phyloP scores from a whole-genome alignment of 1,284 basidiomycete species.

The Trametes polyzona region DNA sequence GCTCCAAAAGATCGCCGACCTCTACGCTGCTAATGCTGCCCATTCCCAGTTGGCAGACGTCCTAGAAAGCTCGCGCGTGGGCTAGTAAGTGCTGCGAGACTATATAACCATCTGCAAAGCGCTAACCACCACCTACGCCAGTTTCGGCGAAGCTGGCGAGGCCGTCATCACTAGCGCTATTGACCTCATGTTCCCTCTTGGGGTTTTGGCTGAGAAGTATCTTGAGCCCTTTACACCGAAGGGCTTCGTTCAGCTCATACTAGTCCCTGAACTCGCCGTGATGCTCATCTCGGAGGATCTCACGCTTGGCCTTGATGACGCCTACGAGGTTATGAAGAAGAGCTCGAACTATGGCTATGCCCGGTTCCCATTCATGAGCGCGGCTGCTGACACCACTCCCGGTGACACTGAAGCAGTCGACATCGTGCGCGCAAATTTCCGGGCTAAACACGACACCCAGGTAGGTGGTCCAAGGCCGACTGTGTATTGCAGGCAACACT shows the following conservation, averaged over 20 bases:
- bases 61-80: background rate
- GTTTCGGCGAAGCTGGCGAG: background rate
- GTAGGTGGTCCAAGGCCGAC: too few species aligned
- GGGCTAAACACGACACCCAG: too few species aligned
- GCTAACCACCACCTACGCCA: too few species aligned
- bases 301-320: background rate
- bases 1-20: background rate
- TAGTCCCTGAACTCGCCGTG: background rate
- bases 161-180: background rate
- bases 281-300: background rate
- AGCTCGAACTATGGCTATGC: background rate
- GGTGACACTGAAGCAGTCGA: too few species aligned
- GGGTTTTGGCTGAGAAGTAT: background rate
- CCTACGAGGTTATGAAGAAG: background rate
- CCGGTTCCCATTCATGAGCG: too few species aligned
- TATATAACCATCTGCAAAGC: too few species aligned
- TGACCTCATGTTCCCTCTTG: background rate
- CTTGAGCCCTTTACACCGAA: background rate
- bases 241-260: background rate
- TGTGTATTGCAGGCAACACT: too few species aligned
- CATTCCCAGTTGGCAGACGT: background rate
- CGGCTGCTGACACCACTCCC: too few species aligned
- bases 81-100: background rate
- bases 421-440: too few species aligned
- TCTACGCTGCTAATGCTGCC: background rate